Evolutionary conservation across 331 rosid genomes (phyloP).

Genomic region (Erythrophleum ivorense): DNA sequence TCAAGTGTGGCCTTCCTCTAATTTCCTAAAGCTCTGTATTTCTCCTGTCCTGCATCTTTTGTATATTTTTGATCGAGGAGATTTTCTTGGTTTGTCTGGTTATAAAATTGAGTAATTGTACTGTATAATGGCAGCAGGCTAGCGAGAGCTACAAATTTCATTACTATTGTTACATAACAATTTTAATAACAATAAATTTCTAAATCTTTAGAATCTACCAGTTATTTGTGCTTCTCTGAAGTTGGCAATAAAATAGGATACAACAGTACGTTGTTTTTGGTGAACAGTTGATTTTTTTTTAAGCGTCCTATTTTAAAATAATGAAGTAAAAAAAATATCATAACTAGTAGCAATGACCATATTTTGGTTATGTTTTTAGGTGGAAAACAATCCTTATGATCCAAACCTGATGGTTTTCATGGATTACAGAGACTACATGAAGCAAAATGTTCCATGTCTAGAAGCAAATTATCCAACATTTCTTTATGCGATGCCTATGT

Average conservation of each 20-base stretch:
- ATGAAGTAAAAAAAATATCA: slow-evolving; percentile 4
- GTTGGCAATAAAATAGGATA: slow-evolving; percentile 26
- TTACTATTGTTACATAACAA: not conserved
- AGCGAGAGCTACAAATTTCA: slow-evolving; percentile 13
- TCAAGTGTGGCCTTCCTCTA: slow-evolving; percentile 21
- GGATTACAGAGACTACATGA: slow-evolving; percentile 91
- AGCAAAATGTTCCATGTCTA: slow-evolving; percentile 58
- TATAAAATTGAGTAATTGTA: slow-evolving; percentile 13
- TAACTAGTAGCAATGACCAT: slow-evolving; percentile 30
- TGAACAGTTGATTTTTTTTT: not conserved
- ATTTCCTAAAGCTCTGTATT: slow-evolving; percentile 28
- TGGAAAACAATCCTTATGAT: slow-evolving; percentile 90
- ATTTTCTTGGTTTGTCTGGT: not conserved
- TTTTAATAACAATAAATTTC: slow-evolving; percentile 6
- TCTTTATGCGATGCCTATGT: slow-evolving; percentile 94
- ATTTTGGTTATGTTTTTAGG: slow-evolving; percentile 61
- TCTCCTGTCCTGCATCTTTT: slow-evolving; percentile 30
- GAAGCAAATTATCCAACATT: slow-evolving; percentile 90
- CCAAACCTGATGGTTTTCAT: slow-evolving; percentile 95
- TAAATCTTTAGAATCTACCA: slow-evolving; percentile 28
- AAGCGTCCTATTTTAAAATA: not conserved
- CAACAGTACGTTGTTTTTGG: slow-evolving; percentile 3
- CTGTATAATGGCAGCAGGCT: not conserved
- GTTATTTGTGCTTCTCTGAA: slow-evolving; percentile 33
- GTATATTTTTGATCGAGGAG: slow-evolving; percentile 12